Conservation (phyloP, 768 basidiomycete species). For the Paxillus rubicundulus region DNA sequence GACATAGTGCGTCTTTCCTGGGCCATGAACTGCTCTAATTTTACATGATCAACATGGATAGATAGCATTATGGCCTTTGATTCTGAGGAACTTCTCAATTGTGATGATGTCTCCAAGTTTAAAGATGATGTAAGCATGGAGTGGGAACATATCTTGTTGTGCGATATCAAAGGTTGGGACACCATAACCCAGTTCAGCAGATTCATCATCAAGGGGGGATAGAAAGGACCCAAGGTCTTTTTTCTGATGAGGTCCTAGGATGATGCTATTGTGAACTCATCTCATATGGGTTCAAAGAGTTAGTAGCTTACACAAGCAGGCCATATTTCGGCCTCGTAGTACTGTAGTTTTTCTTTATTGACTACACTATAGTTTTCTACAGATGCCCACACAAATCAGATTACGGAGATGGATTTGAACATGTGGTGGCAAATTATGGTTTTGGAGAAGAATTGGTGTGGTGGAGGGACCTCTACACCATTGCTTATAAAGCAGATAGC, state of each 20-base stretch:
- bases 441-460: background rate
- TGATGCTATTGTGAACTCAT: too few species aligned
- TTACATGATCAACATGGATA: constrained; percentile 34
- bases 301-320: too few species aligned
- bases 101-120: constrained; percentile 35
- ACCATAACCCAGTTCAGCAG: constrained; percentile 10
- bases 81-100: constrained; percentile 25
- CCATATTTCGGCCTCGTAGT: too few species aligned
- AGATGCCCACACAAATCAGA: constrained; percentile 29
- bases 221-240: constrained; percentile 34
- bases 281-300: too few species aligned
- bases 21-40: constrained; percentile 19
- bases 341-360: too few species aligned
- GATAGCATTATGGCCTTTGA: constrained; percentile 37
- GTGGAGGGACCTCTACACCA: constrained; percentile 4
- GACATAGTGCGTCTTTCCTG: constrained; percentile 1
- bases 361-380: too few species aligned
- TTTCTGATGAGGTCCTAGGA: constrained; percentile 35
- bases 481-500: constrained; percentile 38
- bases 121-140: constrained; percentile 23
- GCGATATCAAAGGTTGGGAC: constrained; percentile 5
- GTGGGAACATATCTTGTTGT: constrained; percentile 2
- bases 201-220: constrained; percentile 23
- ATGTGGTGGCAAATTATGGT: background rate
- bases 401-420: constrained; percentile 7